A percentile compares a stretch with the other conserved stretches of the same genome.
Evolutionary conservation across 169 alveolate genomes (phyloP).

Genomic region (Plasmodium gallinaceum): DNA sequence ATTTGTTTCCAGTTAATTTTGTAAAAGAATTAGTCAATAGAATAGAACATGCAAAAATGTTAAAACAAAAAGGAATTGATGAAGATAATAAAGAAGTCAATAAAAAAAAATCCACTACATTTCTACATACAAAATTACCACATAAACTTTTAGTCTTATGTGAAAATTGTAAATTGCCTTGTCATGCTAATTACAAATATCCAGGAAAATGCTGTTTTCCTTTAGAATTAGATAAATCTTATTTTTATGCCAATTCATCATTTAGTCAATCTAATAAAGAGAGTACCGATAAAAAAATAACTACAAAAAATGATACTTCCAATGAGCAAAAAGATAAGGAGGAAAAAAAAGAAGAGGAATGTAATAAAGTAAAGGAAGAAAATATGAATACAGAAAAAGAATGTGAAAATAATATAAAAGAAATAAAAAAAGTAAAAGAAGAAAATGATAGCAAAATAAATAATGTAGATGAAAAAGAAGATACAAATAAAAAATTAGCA

Average conservation of each 20-base stretch:
- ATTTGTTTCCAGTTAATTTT: conserved; percentile 82
- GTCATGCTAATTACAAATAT: conserved; percentile 82
- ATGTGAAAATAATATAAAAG: too few species aligned
- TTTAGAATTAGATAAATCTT: conserved; percentile 80
- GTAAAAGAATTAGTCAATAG: conserved; percentile 82
- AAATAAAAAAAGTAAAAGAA: too few species aligned
- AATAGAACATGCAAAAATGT: conserved; percentile 76
- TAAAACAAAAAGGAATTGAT: conserved; percentile 72
- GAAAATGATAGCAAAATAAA: too few species aligned
- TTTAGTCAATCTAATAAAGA: conserved; percentile 24
- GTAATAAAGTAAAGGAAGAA: not conserved
- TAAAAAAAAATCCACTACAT: conserved; percentile 81
- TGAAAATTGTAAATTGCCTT: conserved; percentile 86
- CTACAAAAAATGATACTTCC: not conserved
- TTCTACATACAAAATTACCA: conserved; percentile 81
- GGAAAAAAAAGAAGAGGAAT: conserved; percentile 1
- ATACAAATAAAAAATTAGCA: too few species aligned
- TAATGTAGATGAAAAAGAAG: too few species aligned
- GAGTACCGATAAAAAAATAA: conserved; percentile 11
- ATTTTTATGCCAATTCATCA: conserved; percentile 72
- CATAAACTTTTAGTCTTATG: conserved; percentile 79
- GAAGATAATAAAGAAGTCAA: conserved; percentile 80
- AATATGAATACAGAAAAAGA: too few species aligned
- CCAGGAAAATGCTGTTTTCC: conserved; percentile 86
- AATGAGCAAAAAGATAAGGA: not conserved